Conservation (phyloP, 2,329 filamentous ascomycete species). For the Alternaria atra region DNA sequence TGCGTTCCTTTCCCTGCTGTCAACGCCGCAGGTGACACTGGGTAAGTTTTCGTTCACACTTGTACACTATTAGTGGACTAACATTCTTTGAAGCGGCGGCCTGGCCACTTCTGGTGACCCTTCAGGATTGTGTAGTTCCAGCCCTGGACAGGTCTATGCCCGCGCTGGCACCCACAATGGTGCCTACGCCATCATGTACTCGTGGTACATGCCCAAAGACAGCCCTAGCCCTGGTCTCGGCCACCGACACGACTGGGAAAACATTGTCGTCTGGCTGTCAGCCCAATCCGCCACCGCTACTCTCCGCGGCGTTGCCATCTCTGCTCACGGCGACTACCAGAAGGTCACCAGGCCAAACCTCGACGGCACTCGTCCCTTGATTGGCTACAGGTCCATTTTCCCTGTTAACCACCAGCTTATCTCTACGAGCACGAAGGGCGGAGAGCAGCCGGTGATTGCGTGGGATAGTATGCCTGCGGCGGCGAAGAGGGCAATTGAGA, state of each 20-base stretch:
- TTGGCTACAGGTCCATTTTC: slow-evolving; percentile 60
- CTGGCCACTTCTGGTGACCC: slow-evolving; percentile 56
- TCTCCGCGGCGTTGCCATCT: slow-evolving; percentile 61
- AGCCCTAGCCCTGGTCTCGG: slow-evolving; percentile 56
- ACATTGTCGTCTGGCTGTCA: slow-evolving; percentile 62
- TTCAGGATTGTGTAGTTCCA: slow-evolving; percentile 54
- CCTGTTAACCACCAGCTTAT: slow-evolving; percentile 60
- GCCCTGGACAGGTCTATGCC: slow-evolving; percentile 62
- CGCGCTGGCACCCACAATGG: slow-evolving; percentile 54
- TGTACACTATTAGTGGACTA: background rate
- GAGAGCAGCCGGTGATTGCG: slow-evolving; percentile 58
- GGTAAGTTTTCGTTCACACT: slow-evolving; percentile 52
- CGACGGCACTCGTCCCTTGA: slow-evolving; percentile 55
- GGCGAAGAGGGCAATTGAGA: slow-evolving; percentile 55
- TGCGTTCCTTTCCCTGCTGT: slow-evolving; percentile 72
- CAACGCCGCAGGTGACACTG: slow-evolving; percentile 65
- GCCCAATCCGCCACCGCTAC: slow-evolving; percentile 52
- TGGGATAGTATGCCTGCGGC: slow-evolving; percentile 59
- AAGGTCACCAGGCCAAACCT: slow-evolving; percentile 47
- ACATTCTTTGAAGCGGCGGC: slow-evolving; percentile 51
- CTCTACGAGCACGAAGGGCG: slow-evolving; percentile 53
- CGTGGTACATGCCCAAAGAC: slow-evolving; percentile 64
- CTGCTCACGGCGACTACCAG: slow-evolving; percentile 59
- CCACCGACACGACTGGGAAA: slow-evolving; percentile 66
- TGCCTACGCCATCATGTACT: slow-evolving; percentile 61